These are phyloP conservation scores for Sugiyamaella floridensis DNA, from an alignment of 805 yeast genomes.

Conservation along the genomic window DNA sequence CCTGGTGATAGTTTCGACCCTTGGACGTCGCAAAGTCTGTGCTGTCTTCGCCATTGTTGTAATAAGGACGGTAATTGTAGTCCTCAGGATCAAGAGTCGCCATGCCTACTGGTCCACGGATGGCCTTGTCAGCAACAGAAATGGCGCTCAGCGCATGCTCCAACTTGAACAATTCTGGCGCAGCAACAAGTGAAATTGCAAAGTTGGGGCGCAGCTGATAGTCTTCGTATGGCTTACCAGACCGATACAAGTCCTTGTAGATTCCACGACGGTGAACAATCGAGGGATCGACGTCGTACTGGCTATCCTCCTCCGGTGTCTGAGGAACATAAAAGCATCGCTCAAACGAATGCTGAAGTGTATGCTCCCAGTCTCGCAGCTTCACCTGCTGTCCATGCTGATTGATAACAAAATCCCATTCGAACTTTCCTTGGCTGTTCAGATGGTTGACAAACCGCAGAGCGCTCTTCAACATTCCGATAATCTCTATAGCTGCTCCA, in stretches of 20 bases:
- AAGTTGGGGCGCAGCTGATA: conserved; percentile 90
- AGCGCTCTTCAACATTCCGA: conserved; percentile 78
- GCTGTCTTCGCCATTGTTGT: conserved; percentile 70
- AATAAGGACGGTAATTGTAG: conserved; percentile 85
- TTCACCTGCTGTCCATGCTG: conserved; percentile 51
- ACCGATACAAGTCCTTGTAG: conserved; percentile 75
- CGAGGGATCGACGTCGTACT: conserved; percentile 53
- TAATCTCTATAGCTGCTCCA: conserved; percentile 92
- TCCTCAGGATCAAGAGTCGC: conserved; percentile 89
- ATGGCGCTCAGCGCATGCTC: conserved; percentile 59
- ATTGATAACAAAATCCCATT: conserved; percentile 49
- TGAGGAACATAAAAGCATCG: conserved; percentile 68
- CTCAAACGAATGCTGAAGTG: conserved; percentile 71
- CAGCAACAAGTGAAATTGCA: conserved; percentile 87
- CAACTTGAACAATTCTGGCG: conserved; percentile 80
- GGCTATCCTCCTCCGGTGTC: conserved; percentile 51
- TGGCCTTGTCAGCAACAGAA: conserved; percentile 57
- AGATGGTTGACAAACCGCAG: conserved; percentile 70
- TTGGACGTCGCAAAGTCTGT: conserved; percentile 87
- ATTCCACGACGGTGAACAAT: conserved; percentile 87
- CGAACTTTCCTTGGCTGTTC: conserved; percentile 47
- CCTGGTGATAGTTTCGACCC: conserved; percentile 96
- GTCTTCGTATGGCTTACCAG: conserved; percentile 88
- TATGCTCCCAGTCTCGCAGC: conserved; percentile 64
- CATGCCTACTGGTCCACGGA: conserved; percentile 90